A percentile compares a stretch with the other conserved stretches of the same genome.
Conservation (phyloP, 352 stramenopile species). For the Phytophthora tentaculata region DNA sequence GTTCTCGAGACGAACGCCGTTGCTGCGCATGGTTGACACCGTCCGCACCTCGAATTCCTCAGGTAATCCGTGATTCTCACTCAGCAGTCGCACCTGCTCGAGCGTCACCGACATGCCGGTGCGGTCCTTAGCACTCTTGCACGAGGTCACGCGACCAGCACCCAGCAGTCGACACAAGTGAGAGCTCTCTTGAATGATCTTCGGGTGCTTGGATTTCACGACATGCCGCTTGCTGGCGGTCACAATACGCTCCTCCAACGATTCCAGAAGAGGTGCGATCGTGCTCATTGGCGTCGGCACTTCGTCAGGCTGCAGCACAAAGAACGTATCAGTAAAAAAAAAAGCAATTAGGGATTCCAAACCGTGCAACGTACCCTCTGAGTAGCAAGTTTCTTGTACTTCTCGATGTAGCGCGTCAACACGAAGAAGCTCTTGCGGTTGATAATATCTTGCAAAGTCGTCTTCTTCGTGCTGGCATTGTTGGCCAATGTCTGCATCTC, state of each 20-base stretch:
- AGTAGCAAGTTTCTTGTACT: constrained; percentile 62
- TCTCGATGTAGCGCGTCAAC: constrained; percentile 63
- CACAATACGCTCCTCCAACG: constrained; percentile 60
- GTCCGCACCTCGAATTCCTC: constrained; percentile 65
- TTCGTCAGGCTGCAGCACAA: constrained; percentile 37
- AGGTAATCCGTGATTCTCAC: constrained; percentile 64
- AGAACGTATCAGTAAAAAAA: constrained; percentile 12
- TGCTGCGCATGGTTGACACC: constrained; percentile 80
- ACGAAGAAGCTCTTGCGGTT: constrained; percentile 75
- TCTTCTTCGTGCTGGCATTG: constrained; percentile 71
- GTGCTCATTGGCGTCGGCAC: constrained; percentile 54
- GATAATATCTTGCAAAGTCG: constrained; percentile 74
- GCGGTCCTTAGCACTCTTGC: constrained; percentile 96
- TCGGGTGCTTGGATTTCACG: constrained; percentile 77
- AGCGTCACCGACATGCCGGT: constrained; percentile 96
- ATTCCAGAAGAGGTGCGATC: constrained; percentile 49
- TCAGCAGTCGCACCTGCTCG: constrained; percentile 84
- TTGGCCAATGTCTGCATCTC: constrained; percentile 86
- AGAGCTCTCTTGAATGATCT: constrained; percentile 79
- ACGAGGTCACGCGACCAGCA: constrained; percentile 92
- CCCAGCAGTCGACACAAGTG: constrained; percentile 83
- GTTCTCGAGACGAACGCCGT: constrained; percentile 75
- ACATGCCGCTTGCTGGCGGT: constrained; percentile 64
- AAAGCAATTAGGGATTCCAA: neutral
- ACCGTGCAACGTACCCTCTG: constrained; percentile 31